These are phyloP conservation scores for Diospyros lotus DNA, from an alignment of 148 eudicot genomes.

Conservation along the genomic window DNA sequence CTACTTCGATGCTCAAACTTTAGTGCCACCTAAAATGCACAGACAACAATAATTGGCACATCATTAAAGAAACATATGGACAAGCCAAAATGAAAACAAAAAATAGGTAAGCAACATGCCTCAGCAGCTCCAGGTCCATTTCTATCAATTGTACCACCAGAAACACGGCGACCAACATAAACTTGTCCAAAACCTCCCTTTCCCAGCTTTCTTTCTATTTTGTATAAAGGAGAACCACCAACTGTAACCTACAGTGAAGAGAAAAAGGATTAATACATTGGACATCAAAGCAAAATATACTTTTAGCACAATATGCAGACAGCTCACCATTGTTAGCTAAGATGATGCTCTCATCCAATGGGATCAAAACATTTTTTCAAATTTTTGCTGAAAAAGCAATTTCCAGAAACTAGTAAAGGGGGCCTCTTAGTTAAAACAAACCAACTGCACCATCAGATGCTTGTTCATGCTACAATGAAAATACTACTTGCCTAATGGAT, in stretches of 20 bases:
- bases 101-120: slow-evolving; percentile 30
- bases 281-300: neutral
- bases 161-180: slow-evolving; percentile 58
- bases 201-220: slow-evolving; percentile 56
- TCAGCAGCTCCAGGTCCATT: slow-evolving; percentile 58
- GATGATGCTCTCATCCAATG: no score
- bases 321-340: neutral
- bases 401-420: no score
- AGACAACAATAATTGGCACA: neutral
- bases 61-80: neutral
- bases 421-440: no score
- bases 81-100: neutral
- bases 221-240: slow-evolving; percentile 57
- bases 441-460: no score
- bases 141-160: slow-evolving; percentile 28
- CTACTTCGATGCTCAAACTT: slow-evolving; percentile 80
- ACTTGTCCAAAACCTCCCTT: slow-evolving; percentile 91
- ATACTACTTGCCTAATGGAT: no score
- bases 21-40: slow-evolving; percentile 54
- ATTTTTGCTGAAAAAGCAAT: no score
- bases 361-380: no score
- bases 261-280: neutral
- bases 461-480: no score
- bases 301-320: neutral
- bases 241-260: slow-evolving; percentile 47